Conservation (phyloP, 176 grass and related monocot genomes). For the Musa itinerans region DNA sequence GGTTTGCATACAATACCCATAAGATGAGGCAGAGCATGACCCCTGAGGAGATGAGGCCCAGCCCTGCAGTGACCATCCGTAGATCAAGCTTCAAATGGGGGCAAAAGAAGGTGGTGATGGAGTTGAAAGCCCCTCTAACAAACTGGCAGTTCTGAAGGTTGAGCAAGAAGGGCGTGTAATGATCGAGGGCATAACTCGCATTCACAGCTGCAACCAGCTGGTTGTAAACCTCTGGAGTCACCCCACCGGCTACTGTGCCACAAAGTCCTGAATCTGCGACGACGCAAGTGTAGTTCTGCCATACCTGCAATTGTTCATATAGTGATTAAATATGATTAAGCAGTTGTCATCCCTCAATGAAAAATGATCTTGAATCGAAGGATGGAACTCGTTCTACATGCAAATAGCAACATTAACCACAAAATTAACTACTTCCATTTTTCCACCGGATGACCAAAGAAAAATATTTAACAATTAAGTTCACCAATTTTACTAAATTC, state of each 20-base stretch:
- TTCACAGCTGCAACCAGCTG: conserved; percentile 36
- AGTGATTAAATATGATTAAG: not conserved
- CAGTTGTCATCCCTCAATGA: too few species aligned
- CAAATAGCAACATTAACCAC: too few species aligned
- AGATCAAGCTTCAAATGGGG: conserved; percentile 10
- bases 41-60: not conserved
- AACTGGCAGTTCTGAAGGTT: conserved; percentile 18
- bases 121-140: conserved; percentile 5
- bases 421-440: too few species aligned
- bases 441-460: not conserved
- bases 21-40: conserved; percentile 11
- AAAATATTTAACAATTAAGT: not conserved
- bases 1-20: conserved; percentile 18
- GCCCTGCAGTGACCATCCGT: not conserved
- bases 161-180: conserved; percentile 34
- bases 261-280: conserved; percentile 21
- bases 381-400: too few species aligned
- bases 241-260: conserved; percentile 7
- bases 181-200: conserved; percentile 34
- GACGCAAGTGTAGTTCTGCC: conserved; percentile 17
- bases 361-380: too few species aligned
- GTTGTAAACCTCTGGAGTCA: conserved; percentile 32
- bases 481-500: not conserved
- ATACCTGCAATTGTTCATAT: conserved; percentile 6
- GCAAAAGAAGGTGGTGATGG: conserved; percentile 6